phyloP scores from a whole-genome alignment of 2,329 filamentous ascomycete species.

The Colletotrichum camelliae region DNA sequence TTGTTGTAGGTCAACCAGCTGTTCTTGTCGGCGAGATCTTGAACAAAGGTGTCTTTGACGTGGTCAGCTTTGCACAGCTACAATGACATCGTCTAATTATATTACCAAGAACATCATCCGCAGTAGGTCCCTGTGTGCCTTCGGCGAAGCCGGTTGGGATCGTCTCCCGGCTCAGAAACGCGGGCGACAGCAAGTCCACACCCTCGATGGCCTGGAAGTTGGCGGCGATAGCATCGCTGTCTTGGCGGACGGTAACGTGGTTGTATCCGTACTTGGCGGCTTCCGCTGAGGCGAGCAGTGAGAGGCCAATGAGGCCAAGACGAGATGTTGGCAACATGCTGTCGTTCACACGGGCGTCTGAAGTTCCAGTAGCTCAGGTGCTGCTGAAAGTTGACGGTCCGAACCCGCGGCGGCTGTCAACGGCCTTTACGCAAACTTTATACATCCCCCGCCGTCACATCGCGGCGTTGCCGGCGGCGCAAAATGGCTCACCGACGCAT shows the following conservation, averaged over 20 bases:
- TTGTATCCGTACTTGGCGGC: conserved; percentile 23
- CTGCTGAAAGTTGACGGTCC: not conserved
- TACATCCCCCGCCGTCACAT: not conserved
- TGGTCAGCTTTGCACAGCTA: not conserved
- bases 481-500: not conserved
- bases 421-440: not conserved
- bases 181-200: conserved; percentile 29
- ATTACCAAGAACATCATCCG: conserved; percentile 20
- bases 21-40: conserved; percentile 27
- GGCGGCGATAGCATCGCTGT: conserved; percentile 10
- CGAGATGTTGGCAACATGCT: conserved; percentile 5
- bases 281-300: conserved; percentile 1
- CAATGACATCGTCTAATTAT: not conserved
- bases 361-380: not conserved
- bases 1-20: conserved; percentile 28
- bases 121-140: conserved; percentile 32
- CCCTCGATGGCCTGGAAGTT: conserved; percentile 17
- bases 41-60: conserved; percentile 23
- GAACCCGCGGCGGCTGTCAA: not conserved
- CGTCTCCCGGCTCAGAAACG: conserved; percentile 26
- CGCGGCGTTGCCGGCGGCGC: not conserved
- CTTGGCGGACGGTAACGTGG: conserved; percentile 16
- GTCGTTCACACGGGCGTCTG: not conserved
- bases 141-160: conserved; percentile 29
- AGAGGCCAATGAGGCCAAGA: conserved; percentile 14